Evolutionary conservation across 2,329 filamentous ascomycete species (phyloP), one percentile per base, ranked within the genome.

Genomic region (Ophiostoma himal-ulmi): DNA sequence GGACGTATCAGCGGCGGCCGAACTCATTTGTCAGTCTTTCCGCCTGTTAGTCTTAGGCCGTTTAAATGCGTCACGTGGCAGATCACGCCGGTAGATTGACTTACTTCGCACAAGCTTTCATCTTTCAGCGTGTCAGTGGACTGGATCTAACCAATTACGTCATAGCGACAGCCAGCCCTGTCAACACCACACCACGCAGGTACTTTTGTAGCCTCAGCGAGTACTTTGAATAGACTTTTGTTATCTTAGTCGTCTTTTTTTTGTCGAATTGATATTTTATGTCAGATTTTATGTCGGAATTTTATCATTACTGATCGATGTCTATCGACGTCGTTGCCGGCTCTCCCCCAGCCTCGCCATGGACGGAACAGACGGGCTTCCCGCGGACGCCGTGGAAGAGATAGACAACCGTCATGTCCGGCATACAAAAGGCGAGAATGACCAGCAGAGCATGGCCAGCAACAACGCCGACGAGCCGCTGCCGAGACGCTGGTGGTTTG

Each of bases 401-500:
- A 20, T 67, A 5, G 65, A 67, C 64, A 44, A 26, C 64, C 20
- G 8, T 11, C 17, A 10, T 1, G 13, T 34, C 6, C 17, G 34
- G 20, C 60, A n/a, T 8, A 37, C 30, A 7, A 20, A 44, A 41
- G 1, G 4, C 17, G 20, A 66, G 64, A 37, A 44, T 13, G 36
- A 44, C 34, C 36, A 37, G 34, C 26, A 17, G 5, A 17, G 30
- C 60, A 37, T 20, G 20, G 4, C 20, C 37, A 44, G 36, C 5
- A 22, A 14, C 7, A 66, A 66, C 11, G 64, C n/a, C 5, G 30
- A 17, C 34, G 60, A n/a, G 37, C 2, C 62, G 17, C n/a, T 68
- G 52, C 68, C 72, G 37, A 87, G 85, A 70, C 85, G 85, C 26
- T 89, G 86, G 86, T 89, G 86, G 86, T 84, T 89, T 75, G 83